Evolutionary conservation across 306 rosid species (phyloP).

Genomic region (Prunus persica): Prunus_persica_NCBIv2 NC_034011.1:6590501-6591000

Average conservation of each 20-base stretch:
- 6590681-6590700: conserved; percentile 82
- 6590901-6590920: too few species aligned
- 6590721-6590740: conserved; percentile 63
- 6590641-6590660: conserved; percentile 63
- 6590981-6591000: not conserved
- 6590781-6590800: conserved; percentile 74
- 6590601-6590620: conserved; percentile 48
- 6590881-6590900: not conserved
- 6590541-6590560: too few species aligned
- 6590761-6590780: conserved; percentile 85
- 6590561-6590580: not conserved
- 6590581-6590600: conserved; percentile 5
- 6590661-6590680: conserved; percentile 70
- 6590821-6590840: not conserved
- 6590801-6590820: not conserved
- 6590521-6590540: too few species aligned
- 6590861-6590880: not conserved
- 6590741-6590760: conserved; percentile 70
- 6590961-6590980: not conserved
- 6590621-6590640: conserved; percentile 78
- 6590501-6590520: not conserved
- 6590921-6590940: not conserved
- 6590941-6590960: not conserved
- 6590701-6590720: conserved; percentile 69
- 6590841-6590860: not conserved